Percentiles rank a stretch among this genome's conserved stretches.
These are phyloP conservation scores for Flaveria bidentis DNA, from an alignment of 129 eudicot species.

Conservation along the genomic window DNA sequence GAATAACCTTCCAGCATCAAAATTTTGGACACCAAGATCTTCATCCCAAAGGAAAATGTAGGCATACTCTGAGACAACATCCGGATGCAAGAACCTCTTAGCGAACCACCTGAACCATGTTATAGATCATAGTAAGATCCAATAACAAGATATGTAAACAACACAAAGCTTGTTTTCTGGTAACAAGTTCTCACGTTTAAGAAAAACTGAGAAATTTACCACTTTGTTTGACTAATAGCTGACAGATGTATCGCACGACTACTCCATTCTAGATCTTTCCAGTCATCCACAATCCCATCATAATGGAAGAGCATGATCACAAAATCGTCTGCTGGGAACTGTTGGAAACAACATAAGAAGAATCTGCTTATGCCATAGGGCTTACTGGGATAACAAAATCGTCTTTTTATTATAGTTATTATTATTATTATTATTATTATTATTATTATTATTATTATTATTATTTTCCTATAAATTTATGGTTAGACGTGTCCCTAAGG, in stretches of 20 bases:
- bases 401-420: background rate
- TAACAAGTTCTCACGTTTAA: too few relatives aligned
- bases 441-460: too few relatives aligned
- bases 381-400: background rate
- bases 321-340: constrained; percentile 65
- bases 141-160: background rate
- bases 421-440: background rate
- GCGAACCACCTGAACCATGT: constrained; percentile 83
- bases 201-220: constrained; percentile 40
- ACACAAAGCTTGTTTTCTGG: background rate
- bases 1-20: constrained; percentile 63
- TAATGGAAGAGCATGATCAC: constrained; percentile 86
- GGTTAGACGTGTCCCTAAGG: background rate
- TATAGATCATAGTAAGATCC: constrained; percentile 5
- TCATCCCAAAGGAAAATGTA: constrained; percentile 96
- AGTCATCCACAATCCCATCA: constrained; percentile 77
- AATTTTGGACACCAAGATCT: constrained; percentile 89
- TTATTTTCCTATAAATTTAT: background rate
- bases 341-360: constrained; percentile 26
- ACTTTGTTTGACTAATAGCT: constrained; percentile 82
- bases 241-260: constrained; percentile 71
- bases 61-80: constrained; percentile 66
- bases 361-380: background rate
- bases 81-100: constrained; percentile 87
- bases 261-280: constrained; percentile 91